phyloP scores from a whole-genome alignment of 2,329 filamentous ascomycete genomes.

The Monosporascus sp. region DNA sequence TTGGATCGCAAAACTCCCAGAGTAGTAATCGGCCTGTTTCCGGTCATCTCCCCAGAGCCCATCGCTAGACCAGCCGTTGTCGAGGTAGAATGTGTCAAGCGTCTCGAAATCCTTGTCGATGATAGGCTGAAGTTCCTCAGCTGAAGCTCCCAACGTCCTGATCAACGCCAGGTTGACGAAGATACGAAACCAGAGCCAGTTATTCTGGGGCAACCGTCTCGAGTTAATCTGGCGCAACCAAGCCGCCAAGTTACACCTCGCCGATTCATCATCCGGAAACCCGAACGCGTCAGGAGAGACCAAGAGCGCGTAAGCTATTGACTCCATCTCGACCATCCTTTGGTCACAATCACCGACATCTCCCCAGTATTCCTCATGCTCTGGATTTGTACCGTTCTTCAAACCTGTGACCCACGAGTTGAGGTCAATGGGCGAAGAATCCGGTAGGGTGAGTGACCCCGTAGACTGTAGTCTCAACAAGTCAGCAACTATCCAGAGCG shows the following conservation, averaged over 20 bases:
- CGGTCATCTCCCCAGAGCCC: constrained; percentile 35
- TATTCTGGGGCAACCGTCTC: constrained; percentile 41
- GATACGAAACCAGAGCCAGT: constrained; percentile 50
- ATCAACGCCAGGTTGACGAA: constrained; percentile 43
- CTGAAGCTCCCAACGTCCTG: constrained; percentile 34
- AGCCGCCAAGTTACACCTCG: constrained; percentile 30
- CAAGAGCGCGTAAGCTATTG: constrained; percentile 44
- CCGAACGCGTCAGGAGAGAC: constrained; percentile 35
- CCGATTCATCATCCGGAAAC: constrained; percentile 19
- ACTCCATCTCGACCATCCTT: constrained; percentile 51
- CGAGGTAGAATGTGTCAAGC: constrained; percentile 40
- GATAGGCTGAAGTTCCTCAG: constrained; percentile 26
- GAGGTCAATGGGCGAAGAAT: constrained; percentile 1
- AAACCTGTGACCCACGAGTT: constrained; percentile 28
- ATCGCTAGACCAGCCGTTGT: constrained; percentile 43
- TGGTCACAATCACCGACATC: constrained; percentile 41
- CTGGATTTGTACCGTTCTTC: constrained; percentile 28
- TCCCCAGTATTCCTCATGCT: constrained; percentile 41
- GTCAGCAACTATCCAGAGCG: constrained; percentile 30
- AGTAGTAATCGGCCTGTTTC: constrained; percentile 47
- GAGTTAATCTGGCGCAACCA: constrained; percentile 41
- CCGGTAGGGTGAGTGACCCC: not conserved
- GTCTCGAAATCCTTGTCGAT: constrained; percentile 38
- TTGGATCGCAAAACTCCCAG: constrained; percentile 49
- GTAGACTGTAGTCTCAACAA: constrained; percentile 37